Base-by-base conservation (phyloP, 371 early-diverging fungal genomes). In the Saksenaea vasiformis region DNA sequence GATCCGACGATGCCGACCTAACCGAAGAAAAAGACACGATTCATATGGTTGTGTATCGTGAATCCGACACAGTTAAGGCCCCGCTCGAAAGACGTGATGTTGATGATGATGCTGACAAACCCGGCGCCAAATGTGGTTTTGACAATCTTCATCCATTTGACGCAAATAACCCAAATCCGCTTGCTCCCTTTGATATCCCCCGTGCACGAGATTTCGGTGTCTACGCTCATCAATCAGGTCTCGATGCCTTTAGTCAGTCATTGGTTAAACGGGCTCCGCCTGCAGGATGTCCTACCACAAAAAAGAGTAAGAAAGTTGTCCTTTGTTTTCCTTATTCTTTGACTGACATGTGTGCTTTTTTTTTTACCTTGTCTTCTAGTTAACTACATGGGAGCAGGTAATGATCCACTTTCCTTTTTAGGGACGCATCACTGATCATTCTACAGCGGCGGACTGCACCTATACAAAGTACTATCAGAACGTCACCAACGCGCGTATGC, bases 391-490 rank as follows among this genome's bases (percentile, higher is more conserved):
- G 67, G 69, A 37, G 68, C 70, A 31, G 76, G 71, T 71, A 71
- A 61, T 57, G 15, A 15, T 39, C 24, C 26, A 36, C 35, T 27
- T 47, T 19, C 44, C 27, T 36, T 57, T 19, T 10, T 10, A 19
- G 22, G 10, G 9, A n/a, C 22, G 51, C n/a, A n/a, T 22, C 51
- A 10, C 51, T 47, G 10, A 10, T 10, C 4, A 47, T 22, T 10
- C 9, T 22, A 31, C 36, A 36, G 93, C 91, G 0, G 92, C 94
- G 4, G 94, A 93, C 70, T 93, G 94, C 70, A 85, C 92, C 0
- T 93, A 92, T 67, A 83, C 87, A 15, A 78, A 77, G 24, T 56
- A 65, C 37, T 91, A 90, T 60, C 70, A 81, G 64, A 76, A 84
- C 0, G 67, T 78, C 13, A 84, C 81, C 35, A 73, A 73, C 10